Evolutionary conservation across 2,329 filamentous ascomycete species (phyloP), one percentile per base, ranked within the genome.

Genomic region (Botrytis galanthina): DNA sequence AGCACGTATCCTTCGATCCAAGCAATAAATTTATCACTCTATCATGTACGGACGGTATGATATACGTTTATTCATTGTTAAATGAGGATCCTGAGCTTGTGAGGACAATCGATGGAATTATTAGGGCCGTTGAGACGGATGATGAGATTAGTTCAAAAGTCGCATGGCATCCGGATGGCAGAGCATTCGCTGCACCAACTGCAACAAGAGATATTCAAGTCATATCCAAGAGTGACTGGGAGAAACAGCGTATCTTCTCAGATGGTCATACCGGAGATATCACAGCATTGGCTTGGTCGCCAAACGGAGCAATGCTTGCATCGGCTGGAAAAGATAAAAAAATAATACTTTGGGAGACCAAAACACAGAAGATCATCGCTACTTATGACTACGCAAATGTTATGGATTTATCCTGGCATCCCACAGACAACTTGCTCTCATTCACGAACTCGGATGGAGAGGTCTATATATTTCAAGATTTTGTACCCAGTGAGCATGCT

Each of bases 381-480:
- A 90, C 90, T 76, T 89, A 93, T 78, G 92, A 95, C 73, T 95
- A 95, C 80, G 86, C 91, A 71, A 95, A 95, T 76, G 92, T 98
- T 72, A 89, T 96, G 77, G 93, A 95, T 75, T 86, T 99, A 74
- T 88, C 90, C 44, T 99, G 96, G 95, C 96, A 99, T 80, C 95
- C 95, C 9, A 91, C 88, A 1, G 91, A 94, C 76, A 99, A 99
- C 78, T 89, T 95, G 4, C 83, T 96, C 1, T 97, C 95, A 0
- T 98, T 98, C 79, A 97, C 95, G 0, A 98, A 94, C 54, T 93
- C 91, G 1, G 93, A 97, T 74, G 96, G 97, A 75, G 94, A 98
- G 82, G 89, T 98, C 20, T 98, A 94, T 81, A 98, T 98, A 72
- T 92, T 95, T 80, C 90, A 91, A 18, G 89, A 93, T 71, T 90